phyloP scores from a whole-genome alignment of 2,329 filamentous ascomycete genomes.

The Aspergillus texensis region DNA sequence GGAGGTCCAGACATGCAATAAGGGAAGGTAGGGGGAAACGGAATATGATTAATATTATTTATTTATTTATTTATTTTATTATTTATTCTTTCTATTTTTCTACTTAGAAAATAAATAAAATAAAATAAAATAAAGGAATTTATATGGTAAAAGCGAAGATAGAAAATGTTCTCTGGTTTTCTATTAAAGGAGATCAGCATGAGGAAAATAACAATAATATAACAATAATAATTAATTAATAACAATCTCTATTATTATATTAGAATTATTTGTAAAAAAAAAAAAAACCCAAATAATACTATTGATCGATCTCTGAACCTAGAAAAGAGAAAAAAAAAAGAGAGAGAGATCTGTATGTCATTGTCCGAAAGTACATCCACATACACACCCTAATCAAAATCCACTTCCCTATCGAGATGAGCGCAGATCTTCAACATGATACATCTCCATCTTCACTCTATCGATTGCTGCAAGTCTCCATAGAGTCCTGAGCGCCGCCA shows the following conservation, averaged over 20 bases:
- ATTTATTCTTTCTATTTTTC: too few species aligned
- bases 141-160: too few species aligned
- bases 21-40: not conserved
- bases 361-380: constrained; percentile 16
- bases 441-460: constrained; percentile 17
- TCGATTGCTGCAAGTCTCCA: constrained; percentile 17
- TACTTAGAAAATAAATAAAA: too few species aligned
- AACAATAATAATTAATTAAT: not conserved
- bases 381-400: not conserved
- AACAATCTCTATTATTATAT: constrained; percentile 1
- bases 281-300: constrained; percentile 4
- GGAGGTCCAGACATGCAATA: not conserved
- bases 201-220: not conserved
- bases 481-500: constrained; percentile 22
- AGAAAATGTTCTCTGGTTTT: too few species aligned
- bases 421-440: constrained; percentile 22
- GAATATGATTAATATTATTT: not conserved
- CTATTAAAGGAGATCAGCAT: too few species aligned
- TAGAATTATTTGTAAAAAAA: not conserved
- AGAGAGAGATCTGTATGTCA: constrained; percentile 24
- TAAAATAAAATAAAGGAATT: too few species aligned
- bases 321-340: too few species aligned
- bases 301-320: constrained; percentile 1
- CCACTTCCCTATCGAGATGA: constrained; percentile 24
- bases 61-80: too few species aligned